These are phyloP conservation scores for Stylonectria norvegica DNA, from an alignment of 2,329 filamentous ascomycete genomes.

Conservation along the genomic window DNA sequence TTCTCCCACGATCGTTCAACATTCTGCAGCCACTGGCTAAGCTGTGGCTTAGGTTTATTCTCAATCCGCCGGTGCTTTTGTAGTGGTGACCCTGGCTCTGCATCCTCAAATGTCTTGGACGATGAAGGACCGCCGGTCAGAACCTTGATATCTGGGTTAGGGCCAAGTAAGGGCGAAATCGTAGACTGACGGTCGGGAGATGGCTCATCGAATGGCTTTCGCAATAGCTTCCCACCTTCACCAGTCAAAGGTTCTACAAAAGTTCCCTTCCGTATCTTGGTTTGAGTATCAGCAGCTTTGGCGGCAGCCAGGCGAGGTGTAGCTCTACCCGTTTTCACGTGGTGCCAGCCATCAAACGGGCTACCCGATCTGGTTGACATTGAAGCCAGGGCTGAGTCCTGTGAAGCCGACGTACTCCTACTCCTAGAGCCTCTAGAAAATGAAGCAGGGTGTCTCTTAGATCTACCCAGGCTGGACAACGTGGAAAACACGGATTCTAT, in stretches of 20 bases:
- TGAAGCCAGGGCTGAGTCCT: slow-evolving; percentile 3
- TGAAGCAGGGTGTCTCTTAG: slow-evolving; percentile 8
- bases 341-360: slow-evolving; percentile 38
- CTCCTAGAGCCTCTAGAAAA: slow-evolving; percentile 14
- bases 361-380: slow-evolving; percentile 10
- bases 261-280: slow-evolving; percentile 3
- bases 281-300: slow-evolving; percentile 1
- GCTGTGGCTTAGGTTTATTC: slow-evolving; percentile 9
- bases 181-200: slow-evolving; percentile 12
- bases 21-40: slow-evolving; percentile 54
- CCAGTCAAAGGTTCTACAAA: slow-evolving; percentile 34
- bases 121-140: not conserved
- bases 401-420: slow-evolving; percentile 10
- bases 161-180: not conserved
- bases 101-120: not conserved
- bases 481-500: slow-evolving; percentile 27
- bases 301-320: slow-evolving; percentile 4
- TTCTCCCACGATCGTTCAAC: slow-evolving; percentile 69
- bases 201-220: slow-evolving; percentile 43
- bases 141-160: not conserved
- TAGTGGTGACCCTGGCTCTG: not conserved
- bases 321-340: slow-evolving; percentile 31
- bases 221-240: slow-evolving; percentile 39
- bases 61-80: slow-evolving; percentile 1
- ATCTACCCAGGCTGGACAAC: slow-evolving; percentile 13